Percentiles rank a stretch among this genome's conserved stretches.
phyloP scores from a whole-genome alignment of 306 rosid genomes.

The Vigna reflexopilosa region DNA sequence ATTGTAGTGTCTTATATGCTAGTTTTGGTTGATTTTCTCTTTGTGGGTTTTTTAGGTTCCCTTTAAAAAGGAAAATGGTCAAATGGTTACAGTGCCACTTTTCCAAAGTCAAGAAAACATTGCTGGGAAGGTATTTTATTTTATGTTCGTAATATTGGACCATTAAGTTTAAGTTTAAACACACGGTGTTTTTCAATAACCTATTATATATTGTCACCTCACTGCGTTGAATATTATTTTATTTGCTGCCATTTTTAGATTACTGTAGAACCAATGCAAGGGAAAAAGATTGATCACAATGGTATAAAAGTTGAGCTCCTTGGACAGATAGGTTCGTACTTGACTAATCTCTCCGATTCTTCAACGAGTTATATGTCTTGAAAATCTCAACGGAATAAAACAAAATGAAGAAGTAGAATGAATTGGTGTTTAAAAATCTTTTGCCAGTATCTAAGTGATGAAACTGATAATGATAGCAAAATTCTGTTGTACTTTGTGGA shows the following conservation, averaged over 20 bases:
- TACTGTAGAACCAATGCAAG: slow-evolving; percentile 90
- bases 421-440: slow-evolving; percentile 4
- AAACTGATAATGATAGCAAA: slow-evolving; percentile 11
- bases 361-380: slow-evolving; percentile 17
- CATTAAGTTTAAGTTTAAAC: slow-evolving; percentile 25
- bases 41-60: slow-evolving; percentile 62
- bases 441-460: neutral
- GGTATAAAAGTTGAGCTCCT: slow-evolving; percentile 97
- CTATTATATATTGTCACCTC: slow-evolving; percentile 28
- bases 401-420: neutral
- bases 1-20: slow-evolving; percentile 3
- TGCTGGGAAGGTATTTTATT: slow-evolving; percentile 80
- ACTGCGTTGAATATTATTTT: slow-evolving; percentile 11
- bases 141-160: slow-evolving; percentile 20
- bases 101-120: slow-evolving; percentile 98
- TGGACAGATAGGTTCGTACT: slow-evolving; percentile 87
- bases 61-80: slow-evolving; percentile 88
- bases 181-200: neutral
- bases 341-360: slow-evolving; percentile 34
- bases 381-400: slow-evolving; percentile 10
- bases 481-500: neutral
- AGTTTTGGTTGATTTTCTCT: slow-evolving; percentile 26
- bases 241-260: slow-evolving; percentile 58
- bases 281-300: slow-evolving; percentile 95
- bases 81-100: slow-evolving; percentile 82